Percentiles rank a stretch among this genome's conserved stretches.
Evolutionary conservation across 306 rosid genomes (phyloP).

Genomic region (Quercus robur): DNA sequence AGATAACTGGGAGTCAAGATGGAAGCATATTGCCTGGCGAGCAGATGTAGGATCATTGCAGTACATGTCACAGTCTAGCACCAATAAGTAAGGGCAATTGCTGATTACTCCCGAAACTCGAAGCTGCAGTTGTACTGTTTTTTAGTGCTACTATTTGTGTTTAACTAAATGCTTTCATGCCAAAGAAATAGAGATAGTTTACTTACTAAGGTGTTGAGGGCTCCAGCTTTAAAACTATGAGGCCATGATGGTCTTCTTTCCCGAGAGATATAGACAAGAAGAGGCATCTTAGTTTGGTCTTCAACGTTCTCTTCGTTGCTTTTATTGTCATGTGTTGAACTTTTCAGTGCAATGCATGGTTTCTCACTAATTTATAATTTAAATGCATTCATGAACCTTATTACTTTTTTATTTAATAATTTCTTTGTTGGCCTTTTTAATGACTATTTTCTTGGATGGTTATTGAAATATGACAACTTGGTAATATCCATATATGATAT

Average conservation of each 20-base stretch:
- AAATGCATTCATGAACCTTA: no score
- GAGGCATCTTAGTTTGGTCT: slow-evolving; percentile 13
- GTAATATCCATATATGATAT: no score
- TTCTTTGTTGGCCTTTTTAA: no score
- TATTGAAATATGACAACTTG: no score
- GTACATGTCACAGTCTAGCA: slow-evolving; percentile 65
- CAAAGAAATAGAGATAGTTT: background rate
- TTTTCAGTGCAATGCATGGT: no score
- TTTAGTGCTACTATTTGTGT: background rate
- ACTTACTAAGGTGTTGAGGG: slow-evolving; percentile 62
- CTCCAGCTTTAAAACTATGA: slow-evolving; percentile 78
- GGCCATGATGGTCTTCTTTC: slow-evolving; percentile 47
- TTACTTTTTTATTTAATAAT: no score
- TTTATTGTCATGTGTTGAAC: no score
- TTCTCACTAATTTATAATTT: no score
- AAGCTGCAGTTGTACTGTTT: slow-evolving; percentile 26
- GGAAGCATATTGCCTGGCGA: slow-evolving; percentile 68
- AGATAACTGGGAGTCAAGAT: slow-evolving; percentile 45
- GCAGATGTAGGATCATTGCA: slow-evolving; percentile 65
- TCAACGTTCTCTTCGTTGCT: background rate
- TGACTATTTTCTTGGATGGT: no score
- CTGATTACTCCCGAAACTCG: slow-evolving; percentile 59
- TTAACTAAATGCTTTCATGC: background rate
- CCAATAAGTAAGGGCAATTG: slow-evolving; percentile 49
- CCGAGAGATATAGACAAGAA: slow-evolving; percentile 50